phyloP scores from a whole-genome alignment of 495 filamentous ascomycete species.

The Trichoderma parareesei region DNA sequence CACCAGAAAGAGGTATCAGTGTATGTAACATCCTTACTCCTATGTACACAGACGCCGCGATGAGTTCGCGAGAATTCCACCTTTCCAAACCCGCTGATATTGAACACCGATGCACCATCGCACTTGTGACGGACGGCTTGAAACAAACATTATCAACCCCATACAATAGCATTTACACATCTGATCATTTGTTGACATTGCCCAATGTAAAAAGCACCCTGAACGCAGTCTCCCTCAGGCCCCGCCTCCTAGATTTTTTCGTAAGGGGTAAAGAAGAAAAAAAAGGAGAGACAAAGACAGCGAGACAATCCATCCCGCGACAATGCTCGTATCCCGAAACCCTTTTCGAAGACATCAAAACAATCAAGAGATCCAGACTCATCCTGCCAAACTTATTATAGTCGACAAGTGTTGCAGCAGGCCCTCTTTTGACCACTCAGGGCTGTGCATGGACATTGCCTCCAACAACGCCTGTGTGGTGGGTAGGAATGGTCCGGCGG shows the following conservation, averaged over 20 bases:
- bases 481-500: constrained; percentile 61
- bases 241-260: not conserved
- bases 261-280: too few species aligned
- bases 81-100: constrained; percentile 10
- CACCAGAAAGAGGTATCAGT: constrained; percentile 10
- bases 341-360: not conserved
- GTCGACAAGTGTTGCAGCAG: constrained; percentile 66
- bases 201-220: not conserved
- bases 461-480: constrained; percentile 62
- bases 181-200: constrained; percentile 2
- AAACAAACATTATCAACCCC: constrained; percentile 9
- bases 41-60: constrained; percentile 10
- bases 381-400: constrained; percentile 57
- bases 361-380: constrained; percentile 8
- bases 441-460: constrained; percentile 52
- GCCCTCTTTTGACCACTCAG: constrained; percentile 44
- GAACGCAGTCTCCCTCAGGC: not conserved
- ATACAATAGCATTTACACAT: constrained; percentile 6
- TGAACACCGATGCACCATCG: constrained; percentile 7
- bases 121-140: constrained; percentile 1
- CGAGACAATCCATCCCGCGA: not conserved
- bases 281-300: not conserved
- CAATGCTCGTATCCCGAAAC: not conserved
- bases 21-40: constrained; percentile 8
- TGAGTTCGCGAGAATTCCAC: constrained; percentile 3